phyloP scores from a whole-genome alignment of 1,284 basidiomycete genomes.

The Ceratobasidium sp. region DNA sequence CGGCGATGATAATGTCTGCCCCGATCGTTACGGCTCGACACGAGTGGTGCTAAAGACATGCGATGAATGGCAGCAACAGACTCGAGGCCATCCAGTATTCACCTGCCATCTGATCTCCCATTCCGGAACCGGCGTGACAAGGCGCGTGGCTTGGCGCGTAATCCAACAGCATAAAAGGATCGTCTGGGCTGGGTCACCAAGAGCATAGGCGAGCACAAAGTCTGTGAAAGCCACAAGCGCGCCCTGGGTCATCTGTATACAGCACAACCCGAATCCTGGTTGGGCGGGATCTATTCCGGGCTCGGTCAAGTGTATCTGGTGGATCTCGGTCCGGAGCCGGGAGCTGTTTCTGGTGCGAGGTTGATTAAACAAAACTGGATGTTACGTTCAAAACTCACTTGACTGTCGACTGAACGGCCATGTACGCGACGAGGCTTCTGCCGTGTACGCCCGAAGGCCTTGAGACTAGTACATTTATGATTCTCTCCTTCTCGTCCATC shows the following conservation, averaged over 20 bases:
- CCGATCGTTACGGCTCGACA: slow-evolving; percentile 21
- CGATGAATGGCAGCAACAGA: neutral
- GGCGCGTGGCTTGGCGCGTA: slow-evolving; percentile 10
- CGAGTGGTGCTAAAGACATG: slow-evolving; percentile 14
- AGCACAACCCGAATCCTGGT: slow-evolving; percentile 2
- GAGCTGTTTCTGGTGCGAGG: neutral
- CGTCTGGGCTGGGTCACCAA: slow-evolving; percentile 23
- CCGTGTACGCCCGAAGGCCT: neutral
- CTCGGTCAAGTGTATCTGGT: slow-evolving; percentile 13
- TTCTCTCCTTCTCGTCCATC: neutral
- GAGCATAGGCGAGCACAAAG: slow-evolving; percentile 28
- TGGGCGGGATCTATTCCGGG: neutral
- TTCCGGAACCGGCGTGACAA: slow-evolving; percentile 5
- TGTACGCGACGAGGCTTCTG: neutral
- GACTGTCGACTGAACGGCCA: slow-evolving; percentile 8
- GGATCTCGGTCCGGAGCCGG: slow-evolving; percentile 40
- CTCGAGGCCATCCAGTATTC: neutral
- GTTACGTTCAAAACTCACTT: neutral
- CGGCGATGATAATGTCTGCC: slow-evolving; percentile 20
- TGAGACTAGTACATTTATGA: slow-evolving; percentile 11
- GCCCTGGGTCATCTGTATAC: slow-evolving; percentile 28
- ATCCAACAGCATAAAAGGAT: slow-evolving; percentile 39
- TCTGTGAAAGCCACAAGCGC: slow-evolving; percentile 34
- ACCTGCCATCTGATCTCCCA: slow-evolving; percentile 35
- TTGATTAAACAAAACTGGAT: no score